These are phyloP conservation scores for Lomentospora prolificans DNA, from an alignment of 2,329 filamentous ascomycete genomes.

Conservation along the genomic window DNA sequence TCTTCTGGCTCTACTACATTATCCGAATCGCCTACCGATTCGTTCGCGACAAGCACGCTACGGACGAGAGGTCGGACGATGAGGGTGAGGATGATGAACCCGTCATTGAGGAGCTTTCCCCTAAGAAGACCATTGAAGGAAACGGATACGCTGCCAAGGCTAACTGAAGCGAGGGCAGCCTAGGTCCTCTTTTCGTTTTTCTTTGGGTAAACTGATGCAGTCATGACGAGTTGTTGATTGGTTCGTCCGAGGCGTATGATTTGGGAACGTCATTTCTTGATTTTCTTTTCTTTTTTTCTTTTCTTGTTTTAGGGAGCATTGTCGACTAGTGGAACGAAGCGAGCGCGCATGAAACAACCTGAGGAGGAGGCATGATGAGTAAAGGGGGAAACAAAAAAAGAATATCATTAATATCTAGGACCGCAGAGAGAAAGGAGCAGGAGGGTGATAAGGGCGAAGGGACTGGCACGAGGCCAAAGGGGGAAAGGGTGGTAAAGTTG, in stretches of 20 bases:
- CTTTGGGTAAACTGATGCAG: not conserved
- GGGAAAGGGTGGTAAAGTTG: not conserved
- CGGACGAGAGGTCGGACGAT: constrained; percentile 63
- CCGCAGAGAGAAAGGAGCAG: not conserved
- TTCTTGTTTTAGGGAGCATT: not conserved
- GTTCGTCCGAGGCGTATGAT: not conserved
- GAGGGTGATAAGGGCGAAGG: not conserved
- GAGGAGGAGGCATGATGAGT: not conserved
- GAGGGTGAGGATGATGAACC: constrained; percentile 53
- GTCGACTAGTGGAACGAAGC: not conserved
- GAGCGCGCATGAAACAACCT: not conserved
- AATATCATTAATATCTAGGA: not conserved
- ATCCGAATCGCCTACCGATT: constrained; percentile 65
- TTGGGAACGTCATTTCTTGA: not conserved
- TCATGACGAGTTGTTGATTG: not conserved
- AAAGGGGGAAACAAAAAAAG: no score
- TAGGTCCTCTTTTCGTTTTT: not conserved
- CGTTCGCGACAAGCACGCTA: constrained; percentile 47
- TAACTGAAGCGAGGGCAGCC: not conserved
- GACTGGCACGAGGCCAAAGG: not conserved
- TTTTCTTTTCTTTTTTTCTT: constrained; percentile 2
- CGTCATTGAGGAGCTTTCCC: constrained; percentile 18
- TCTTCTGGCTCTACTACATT: constrained; percentile 77
- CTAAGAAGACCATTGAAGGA: constrained; percentile 12
- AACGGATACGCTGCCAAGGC: constrained; percentile 2